Evolutionary conservation across 2,329 filamentous ascomycete species (phyloP).

Genomic region (Mycosphaerelloides madeirae): DNA sequence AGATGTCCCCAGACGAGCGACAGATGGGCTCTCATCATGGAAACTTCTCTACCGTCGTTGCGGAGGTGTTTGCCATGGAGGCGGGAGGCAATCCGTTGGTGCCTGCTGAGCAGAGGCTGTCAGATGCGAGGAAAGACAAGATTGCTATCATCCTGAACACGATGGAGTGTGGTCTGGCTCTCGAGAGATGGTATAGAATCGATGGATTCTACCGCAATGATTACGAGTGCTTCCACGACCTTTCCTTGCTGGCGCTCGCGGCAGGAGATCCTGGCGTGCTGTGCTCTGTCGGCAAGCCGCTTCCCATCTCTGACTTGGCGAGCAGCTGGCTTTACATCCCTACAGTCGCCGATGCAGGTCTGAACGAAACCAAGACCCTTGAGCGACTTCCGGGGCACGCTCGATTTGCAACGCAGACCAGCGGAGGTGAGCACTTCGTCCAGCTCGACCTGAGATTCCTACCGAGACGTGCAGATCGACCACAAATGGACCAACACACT

Average conservation of each 20-base stretch:
- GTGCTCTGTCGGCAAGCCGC: conserved; percentile 33
- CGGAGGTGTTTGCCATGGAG: conserved; percentile 39
- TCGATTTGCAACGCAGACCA: conserved; percentile 21
- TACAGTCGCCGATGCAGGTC: conserved; percentile 31
- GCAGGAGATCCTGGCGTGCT: conserved; percentile 39
- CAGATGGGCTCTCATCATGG: conserved; percentile 27
- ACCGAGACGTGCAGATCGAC: conserved; percentile 15
- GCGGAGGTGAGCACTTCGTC: conserved; percentile 36
- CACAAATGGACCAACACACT: conserved; percentile 17
- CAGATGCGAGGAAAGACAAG: conserved; percentile 43
- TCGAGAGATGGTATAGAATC: conserved; percentile 27
- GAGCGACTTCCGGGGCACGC: conserved; percentile 21
- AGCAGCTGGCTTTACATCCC: conserved; percentile 30
- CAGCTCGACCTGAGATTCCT: conserved; percentile 40
- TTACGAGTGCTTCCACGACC: conserved; percentile 39
- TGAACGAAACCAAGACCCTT: conserved; percentile 33
- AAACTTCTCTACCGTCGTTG: conserved; percentile 34
- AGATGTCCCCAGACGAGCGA: conserved; percentile 20
- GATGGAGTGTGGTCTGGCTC: conserved; percentile 36
- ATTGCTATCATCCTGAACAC: conserved; percentile 40
- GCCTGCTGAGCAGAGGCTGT: conserved; percentile 35
- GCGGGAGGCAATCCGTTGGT: conserved; percentile 41
- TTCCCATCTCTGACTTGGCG: conserved; percentile 18
- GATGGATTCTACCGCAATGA: conserved; percentile 24
- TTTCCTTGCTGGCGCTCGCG: conserved; percentile 39